Evolutionary conservation across 495 filamentous ascomycete genomes (phyloP).

Genomic region (Penicillium paxilli): DNA sequence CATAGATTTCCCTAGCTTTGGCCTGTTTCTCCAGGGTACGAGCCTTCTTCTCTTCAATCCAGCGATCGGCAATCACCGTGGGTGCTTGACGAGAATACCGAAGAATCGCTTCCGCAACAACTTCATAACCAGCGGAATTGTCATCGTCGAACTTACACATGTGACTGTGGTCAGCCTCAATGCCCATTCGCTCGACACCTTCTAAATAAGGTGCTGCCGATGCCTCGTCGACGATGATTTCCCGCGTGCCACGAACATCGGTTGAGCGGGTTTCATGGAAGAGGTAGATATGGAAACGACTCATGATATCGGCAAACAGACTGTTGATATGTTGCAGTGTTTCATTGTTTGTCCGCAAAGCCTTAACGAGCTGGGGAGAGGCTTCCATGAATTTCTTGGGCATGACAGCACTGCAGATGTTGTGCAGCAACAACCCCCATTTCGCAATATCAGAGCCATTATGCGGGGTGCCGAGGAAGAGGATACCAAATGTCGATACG

Average conservation of each 20-base stretch:
- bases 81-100: conserved; percentile 67
- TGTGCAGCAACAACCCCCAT: conserved; percentile 74
- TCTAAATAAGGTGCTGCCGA: conserved; percentile 75
- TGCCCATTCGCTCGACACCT: conserved; percentile 73
- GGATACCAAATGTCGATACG: conserved; percentile 79
- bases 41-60: conserved; percentile 62
- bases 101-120: conserved; percentile 68
- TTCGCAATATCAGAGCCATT: conserved; percentile 73
- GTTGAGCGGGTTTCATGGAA: conserved; percentile 72
- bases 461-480: conserved; percentile 89
- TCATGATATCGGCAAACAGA: conserved; percentile 71
- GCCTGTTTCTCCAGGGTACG: conserved; percentile 43
- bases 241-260: conserved; percentile 60
- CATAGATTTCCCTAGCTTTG: conserved; percentile 39
- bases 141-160: conserved; percentile 86
- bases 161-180: conserved; percentile 79
- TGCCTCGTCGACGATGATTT: conserved; percentile 68
- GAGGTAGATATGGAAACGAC: conserved; percentile 70
- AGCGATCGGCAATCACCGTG: conserved; percentile 56
- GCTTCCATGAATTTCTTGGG: conserved; percentile 71
- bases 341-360: conserved; percentile 76
- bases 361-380: conserved; percentile 66
- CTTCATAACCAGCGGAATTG: conserved; percentile 70
- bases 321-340: conserved; percentile 79
- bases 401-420: conserved; percentile 68